Evolutionary conservation across 2,329 filamentous ascomycete genomes (phyloP).

Genomic region (Fusarium guadeloupense): DNA sequence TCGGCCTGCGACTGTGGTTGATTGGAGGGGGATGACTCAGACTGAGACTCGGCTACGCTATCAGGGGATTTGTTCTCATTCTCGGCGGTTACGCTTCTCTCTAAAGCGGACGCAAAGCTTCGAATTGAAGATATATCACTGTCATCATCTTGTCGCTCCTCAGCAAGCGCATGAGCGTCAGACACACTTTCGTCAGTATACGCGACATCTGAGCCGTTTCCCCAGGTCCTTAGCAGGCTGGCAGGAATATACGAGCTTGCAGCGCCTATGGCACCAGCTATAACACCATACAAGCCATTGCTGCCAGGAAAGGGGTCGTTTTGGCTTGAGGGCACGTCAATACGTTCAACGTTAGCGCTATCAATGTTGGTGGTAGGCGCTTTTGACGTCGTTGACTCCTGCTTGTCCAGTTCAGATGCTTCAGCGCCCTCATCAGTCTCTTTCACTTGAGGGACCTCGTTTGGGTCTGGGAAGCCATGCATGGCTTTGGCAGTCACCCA

Average conservation of each 20-base stretch:
- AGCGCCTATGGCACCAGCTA: constrained; percentile 61
- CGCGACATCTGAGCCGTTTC: constrained; percentile 39
- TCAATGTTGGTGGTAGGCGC: constrained; percentile 39
- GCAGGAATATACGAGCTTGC: constrained; percentile 59
- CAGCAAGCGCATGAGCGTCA: constrained; percentile 33
- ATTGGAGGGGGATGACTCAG: constrained; percentile 52
- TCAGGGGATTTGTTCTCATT: constrained; percentile 43
- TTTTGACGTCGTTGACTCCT: constrained; percentile 8
- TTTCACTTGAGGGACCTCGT: constrained; percentile 11
- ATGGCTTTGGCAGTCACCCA: constrained; percentile 66
- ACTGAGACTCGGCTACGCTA: constrained; percentile 45
- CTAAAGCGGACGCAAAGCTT: constrained; percentile 61
- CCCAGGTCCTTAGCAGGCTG: constrained; percentile 46
- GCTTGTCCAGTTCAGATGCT: not conserved
- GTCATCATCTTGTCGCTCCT: constrained; percentile 41
- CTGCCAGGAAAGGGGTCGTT: constrained; percentile 50
- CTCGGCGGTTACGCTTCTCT: constrained; percentile 47
- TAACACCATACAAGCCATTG: constrained; percentile 65
- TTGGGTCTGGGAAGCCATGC: constrained; percentile 47
- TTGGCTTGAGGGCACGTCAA: constrained; percentile 23
- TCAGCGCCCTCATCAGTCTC: constrained; percentile 8
- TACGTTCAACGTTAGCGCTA: constrained; percentile 43
- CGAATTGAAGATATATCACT: constrained; percentile 58
- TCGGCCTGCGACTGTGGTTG: constrained; percentile 52
- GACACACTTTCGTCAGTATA: constrained; percentile 43